Evolutionary conservation across 2,329 filamentous ascomycete species (phyloP).

Genomic region (Pestalotiopsis sp.): DNA sequence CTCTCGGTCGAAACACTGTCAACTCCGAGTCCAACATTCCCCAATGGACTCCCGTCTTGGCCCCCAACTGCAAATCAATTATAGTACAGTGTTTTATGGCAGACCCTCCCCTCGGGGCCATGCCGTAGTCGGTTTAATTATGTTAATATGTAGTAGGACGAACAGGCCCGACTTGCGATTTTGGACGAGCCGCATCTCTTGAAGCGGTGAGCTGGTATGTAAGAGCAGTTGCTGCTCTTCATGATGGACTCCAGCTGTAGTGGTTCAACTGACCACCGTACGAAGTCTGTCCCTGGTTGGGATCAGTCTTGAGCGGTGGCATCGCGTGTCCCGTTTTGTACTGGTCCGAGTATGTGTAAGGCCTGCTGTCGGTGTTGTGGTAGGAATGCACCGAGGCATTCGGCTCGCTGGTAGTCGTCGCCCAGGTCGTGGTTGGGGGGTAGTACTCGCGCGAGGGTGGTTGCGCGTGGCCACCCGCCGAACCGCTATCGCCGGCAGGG

Average conservation of each 20-base stretch:
- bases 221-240: slow-evolving; percentile 6
- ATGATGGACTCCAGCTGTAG: slow-evolving; percentile 60
- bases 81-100: slow-evolving; percentile 2
- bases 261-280: slow-evolving; percentile 54
- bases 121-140: not conserved
- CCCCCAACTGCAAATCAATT: not conserved
- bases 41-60: not conserved
- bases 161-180: not conserved
- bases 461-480: slow-evolving; percentile 13
- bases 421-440: slow-evolving; percentile 52
- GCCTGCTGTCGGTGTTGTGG: slow-evolving; percentile 40
- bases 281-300: slow-evolving; percentile 39
- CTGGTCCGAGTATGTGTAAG: slow-evolving; percentile 52
- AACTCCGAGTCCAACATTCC: not conserved
- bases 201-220: not conserved
- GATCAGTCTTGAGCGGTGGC: slow-evolving; percentile 35
- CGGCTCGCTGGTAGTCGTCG: slow-evolving; percentile 52
- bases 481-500: slow-evolving; percentile 20
- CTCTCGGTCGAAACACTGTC: not conserved
- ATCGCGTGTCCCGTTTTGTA: slow-evolving; percentile 44
- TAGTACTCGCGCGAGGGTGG: slow-evolving; percentile 41
- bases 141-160: not conserved
- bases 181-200: not conserved
- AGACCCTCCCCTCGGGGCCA: not conserved
- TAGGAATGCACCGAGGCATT: slow-evolving; percentile 46